Base-by-base conservation (phyloP, 495 filamentous ascomycete genomes). In the Aspergillus campestris region DNA sequence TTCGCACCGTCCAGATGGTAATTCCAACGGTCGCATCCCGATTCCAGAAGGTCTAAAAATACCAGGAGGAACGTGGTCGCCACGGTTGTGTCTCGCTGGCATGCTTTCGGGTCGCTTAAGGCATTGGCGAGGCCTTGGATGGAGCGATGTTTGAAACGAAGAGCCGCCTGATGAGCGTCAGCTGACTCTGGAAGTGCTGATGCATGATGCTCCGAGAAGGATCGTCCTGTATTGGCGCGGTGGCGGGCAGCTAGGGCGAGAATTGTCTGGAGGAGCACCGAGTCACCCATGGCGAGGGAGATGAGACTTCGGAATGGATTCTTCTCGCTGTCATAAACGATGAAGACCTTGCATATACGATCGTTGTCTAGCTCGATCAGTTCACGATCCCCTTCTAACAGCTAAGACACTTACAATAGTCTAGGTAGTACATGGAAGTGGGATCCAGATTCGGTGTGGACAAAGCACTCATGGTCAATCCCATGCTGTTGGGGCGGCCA, bases 301-400 rank as follows among this genome's bases (percentile, higher is more conserved):
- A 78, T 59, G 12, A 79, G 50, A 24, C 57, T 62, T 27, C 77
- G 62, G 42, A 79, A 76, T 0, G 75, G 77, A 38, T 80, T 80
- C 14, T 64, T 68, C 41, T 60, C 48, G 15, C 65, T 65, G 39
- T 80, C 77, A 36, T 75, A 66, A 5, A 77, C 65, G 18, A 78
- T 69, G 36, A 75, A 67, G 30, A 78, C 63, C 42, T 63, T 60
- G 57, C 73, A 78, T 45, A 80, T 71, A 6, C 62, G 61, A 13
- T 62, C 61, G 13, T 70, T 56, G 51, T 75, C 76, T 79, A 24
- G 18, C 4, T 24, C 18, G 1, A 24, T 24, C 18, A 24, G 18
- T 24, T 4, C 18, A 24, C 18, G 1, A 4, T 1, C 18, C 18
- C 18, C 18, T 24, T 24, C 4, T 4, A 24, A 2, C 45, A 18